These are phyloP conservation scores for Cystobasidium onofrii DNA, from an alignment of 768 basidiomycete species.

Conservation along the genomic window DNA sequence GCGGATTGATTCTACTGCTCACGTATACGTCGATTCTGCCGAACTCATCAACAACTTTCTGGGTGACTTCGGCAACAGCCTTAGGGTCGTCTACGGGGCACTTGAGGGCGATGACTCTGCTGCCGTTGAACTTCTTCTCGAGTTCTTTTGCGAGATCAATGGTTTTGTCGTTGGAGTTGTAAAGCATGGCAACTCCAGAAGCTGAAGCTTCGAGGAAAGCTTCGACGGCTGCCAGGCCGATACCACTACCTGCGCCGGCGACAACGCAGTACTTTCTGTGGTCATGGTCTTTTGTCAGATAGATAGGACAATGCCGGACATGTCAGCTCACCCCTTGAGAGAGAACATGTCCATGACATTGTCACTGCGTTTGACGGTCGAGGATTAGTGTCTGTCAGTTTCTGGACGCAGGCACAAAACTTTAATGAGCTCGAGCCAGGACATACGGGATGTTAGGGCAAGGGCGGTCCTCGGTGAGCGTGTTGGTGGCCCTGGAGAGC, in stretches of 20 bases:
- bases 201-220: constrained; percentile 29
- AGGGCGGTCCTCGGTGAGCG: background rate
- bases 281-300: background rate
- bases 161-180: constrained; percentile 29
- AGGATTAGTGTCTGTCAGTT: background rate
- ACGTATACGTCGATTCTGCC: constrained; percentile 32
- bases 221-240: constrained; percentile 20
- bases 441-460: constrained; percentile 5
- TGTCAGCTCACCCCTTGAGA: constrained; percentile 21
- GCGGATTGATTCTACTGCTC: background rate
- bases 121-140: constrained; percentile 29
- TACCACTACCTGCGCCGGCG: constrained; percentile 25
- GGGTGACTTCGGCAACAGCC: constrained; percentile 3
- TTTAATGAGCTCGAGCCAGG: no score
- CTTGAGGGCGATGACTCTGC: constrained; percentile 28
- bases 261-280: constrained; percentile 25
- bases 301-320: background rate
- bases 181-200: constrained; percentile 25
- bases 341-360: constrained; percentile 35
- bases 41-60: background rate
- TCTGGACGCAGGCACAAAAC: background rate
- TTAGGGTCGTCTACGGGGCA: constrained; percentile 31
- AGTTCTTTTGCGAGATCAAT: constrained; percentile 34
- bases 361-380: background rate
- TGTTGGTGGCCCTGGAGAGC: constrained; percentile 6